A percentile compares a stretch with the other conserved stretches of the same genome.
Conservation (phyloP, 2,329 filamentous ascomycete species). For the Colletotrichum sp. region DNA sequence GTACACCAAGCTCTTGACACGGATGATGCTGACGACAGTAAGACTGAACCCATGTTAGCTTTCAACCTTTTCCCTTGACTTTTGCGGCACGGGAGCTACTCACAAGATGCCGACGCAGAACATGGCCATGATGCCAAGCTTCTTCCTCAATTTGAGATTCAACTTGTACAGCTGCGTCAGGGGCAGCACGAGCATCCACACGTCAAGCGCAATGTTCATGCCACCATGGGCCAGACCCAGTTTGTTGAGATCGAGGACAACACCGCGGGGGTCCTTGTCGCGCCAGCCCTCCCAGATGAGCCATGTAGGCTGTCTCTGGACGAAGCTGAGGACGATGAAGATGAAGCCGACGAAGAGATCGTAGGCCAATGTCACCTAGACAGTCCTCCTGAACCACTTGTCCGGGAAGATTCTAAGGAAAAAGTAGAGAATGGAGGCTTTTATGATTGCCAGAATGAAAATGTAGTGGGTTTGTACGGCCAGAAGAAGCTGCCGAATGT, state of each 20-base stretch:
- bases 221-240: slow-evolving; percentile 45
- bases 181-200: slow-evolving; percentile 46
- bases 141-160: slow-evolving; percentile 38
- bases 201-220: slow-evolving; percentile 49
- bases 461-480: slow-evolving; percentile 38
- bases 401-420: slow-evolving; percentile 40
- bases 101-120: slow-evolving; percentile 34
- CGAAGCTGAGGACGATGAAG: slow-evolving; percentile 38
- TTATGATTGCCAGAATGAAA: slow-evolving; percentile 35
- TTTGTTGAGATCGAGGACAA: slow-evolving; percentile 34
- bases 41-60: slow-evolving; percentile 25
- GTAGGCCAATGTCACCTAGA: slow-evolving; percentile 23
- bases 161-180: slow-evolving; percentile 37
- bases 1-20: slow-evolving; percentile 43
- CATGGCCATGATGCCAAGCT: slow-evolving; percentile 39
- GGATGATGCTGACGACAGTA: slow-evolving; percentile 34
- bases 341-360: slow-evolving; percentile 22
- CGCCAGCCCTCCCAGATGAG: slow-evolving; percentile 45
- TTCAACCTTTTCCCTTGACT: neutral
- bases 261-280: slow-evolving; percentile 31
- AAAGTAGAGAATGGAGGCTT: slow-evolving; percentile 39
- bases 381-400: slow-evolving; percentile 25
- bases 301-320: slow-evolving; percentile 45
- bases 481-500: slow-evolving; percentile 35
- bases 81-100: neutral